A percentile compares a stretch with the other conserved stretches of the same genome.
Evolutionary conservation across 768 basidiomycete species (phyloP).

Genomic region (Calocybe cyanea): DNA sequence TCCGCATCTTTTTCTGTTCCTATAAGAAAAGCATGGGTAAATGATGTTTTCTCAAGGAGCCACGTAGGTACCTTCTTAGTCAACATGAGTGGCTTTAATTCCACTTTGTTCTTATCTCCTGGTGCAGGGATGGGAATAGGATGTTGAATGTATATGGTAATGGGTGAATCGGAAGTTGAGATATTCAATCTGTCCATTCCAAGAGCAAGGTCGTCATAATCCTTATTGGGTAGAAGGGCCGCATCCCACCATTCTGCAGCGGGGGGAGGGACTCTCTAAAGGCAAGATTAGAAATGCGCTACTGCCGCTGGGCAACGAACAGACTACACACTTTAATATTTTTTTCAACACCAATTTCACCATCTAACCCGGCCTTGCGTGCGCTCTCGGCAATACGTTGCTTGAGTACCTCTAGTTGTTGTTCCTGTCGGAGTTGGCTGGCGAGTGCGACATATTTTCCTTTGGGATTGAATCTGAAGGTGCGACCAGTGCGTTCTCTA

Average conservation of each 20-base stretch:
- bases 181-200: constrained; percentile 62
- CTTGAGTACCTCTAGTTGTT: constrained; percentile 86
- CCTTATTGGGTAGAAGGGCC: constrained; percentile 73
- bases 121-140: constrained; percentile 95
- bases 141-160: constrained; percentile 92
- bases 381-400: constrained; percentile 91
- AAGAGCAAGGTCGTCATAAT: constrained; percentile 69
- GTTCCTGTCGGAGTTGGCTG: constrained; percentile 68
- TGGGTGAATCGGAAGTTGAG: constrained; percentile 63
- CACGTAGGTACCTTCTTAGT: constrained; percentile 73
- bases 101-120: constrained; percentile 75
- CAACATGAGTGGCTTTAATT: constrained; percentile 84
- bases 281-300: background rate
- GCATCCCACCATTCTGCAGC: constrained; percentile 98
- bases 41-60: background rate
- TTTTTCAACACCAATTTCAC: constrained; percentile 90
- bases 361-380: constrained; percentile 89
- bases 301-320: too few species aligned
- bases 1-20: constrained; percentile 98
- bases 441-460: constrained; percentile 84
- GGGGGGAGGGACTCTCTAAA: constrained; percentile 82
- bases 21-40: constrained; percentile 22
- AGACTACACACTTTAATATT: constrained; percentile 62
- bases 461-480: constrained; percentile 85
- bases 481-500: constrained; percentile 63